Base-by-base conservation (phyloP, 139 green algal species). In the Asterochloris sp. region DNA sequence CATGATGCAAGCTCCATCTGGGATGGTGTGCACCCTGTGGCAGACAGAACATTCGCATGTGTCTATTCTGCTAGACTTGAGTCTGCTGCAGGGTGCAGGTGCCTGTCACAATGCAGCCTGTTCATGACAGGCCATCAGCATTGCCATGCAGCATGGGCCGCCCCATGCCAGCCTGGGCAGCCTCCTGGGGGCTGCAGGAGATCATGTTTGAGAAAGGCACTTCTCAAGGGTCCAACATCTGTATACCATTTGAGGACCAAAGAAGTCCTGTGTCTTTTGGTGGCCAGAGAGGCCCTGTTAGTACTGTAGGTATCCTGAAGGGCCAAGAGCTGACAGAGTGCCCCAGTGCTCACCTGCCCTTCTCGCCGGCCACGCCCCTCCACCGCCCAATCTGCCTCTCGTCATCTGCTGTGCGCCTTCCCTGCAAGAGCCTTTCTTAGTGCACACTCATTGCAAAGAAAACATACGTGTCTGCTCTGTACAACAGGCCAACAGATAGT, bases 371-470 rank as follows among this genome's bases (percentile, higher is more conserved):
- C 38, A 91, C 88, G 21, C 89, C 86, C 27, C 69, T 82, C 89
- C 89, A 93, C 17, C 89, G 83, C 68, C 80, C 84, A 74, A 93
- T 93, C 79, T 93, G 89, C n/a, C 89, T 84, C 54, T 79, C 87
- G 74, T 93, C 89, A 71, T 93, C 89, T 28, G 85, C 83, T 61
- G 67, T 85, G 38, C 87, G 80, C n/a, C 87, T 69, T 19, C 69
- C 86, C 86, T 86, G 81, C 63, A 62, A 54, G 38, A 54, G 38
- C 6, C n/a, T n/a, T n/a, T n/a, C n/a, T n/a, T n/a, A n/a, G n/a
- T n/a, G n/a, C n/a, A n/a, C n/a, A n/a, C n/a, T n/a, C n/a, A n/a
- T n/a, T n/a, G n/a, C n/a, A n/a, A n/a, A n/a, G n/a, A n/a, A n/a
- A n/a, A n/a, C n/a, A n/a, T n/a, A n/a, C n/a, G 6, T 54, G 38